phyloP scores from a whole-genome alignment of 1,284 basidiomycete species.

The Melampsora abietis-canadensis region DNA sequence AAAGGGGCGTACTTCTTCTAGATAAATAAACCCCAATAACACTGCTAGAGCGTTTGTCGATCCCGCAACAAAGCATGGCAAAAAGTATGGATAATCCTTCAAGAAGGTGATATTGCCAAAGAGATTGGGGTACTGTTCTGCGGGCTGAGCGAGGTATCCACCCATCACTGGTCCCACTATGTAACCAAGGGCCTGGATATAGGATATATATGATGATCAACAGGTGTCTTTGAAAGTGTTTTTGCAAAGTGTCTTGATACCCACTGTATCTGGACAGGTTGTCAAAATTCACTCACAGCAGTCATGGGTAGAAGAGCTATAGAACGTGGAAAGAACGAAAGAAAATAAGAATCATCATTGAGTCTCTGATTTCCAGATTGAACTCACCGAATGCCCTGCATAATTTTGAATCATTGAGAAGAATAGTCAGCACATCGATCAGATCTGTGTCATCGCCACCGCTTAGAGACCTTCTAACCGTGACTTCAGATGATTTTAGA shows the following conservation, averaged over 20 bases:
- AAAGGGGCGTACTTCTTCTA: slow-evolving; percentile 32
- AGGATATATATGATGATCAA: too few species aligned
- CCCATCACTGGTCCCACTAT: slow-evolving; percentile 35
- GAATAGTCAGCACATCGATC: background rate
- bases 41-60: slow-evolving; percentile 23
- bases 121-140: slow-evolving; percentile 22
- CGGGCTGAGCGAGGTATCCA: slow-evolving; percentile 38
- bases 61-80: slow-evolving; percentile 37
- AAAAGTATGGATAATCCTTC: slow-evolving; percentile 35
- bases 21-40: slow-evolving; percentile 24
- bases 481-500: background rate
- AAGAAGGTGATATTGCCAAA: slow-evolving; percentile 23
- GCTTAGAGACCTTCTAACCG: background rate
- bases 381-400: background rate
- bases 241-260: too few species aligned
- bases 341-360: background rate
- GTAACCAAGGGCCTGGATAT: slow-evolving; percentile 22
- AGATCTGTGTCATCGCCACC: background rate
- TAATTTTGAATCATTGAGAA: slow-evolving; percentile 3
- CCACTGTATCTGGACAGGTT: background rate
- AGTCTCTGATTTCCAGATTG: background rate
- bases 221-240: too few species aligned
- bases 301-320: background rate
- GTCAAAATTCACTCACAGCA: background rate
- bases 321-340: background rate